Evolutionary conservation across 495 filamentous ascomycete species (phyloP).

Genomic region (Cercophora samala): DNA sequence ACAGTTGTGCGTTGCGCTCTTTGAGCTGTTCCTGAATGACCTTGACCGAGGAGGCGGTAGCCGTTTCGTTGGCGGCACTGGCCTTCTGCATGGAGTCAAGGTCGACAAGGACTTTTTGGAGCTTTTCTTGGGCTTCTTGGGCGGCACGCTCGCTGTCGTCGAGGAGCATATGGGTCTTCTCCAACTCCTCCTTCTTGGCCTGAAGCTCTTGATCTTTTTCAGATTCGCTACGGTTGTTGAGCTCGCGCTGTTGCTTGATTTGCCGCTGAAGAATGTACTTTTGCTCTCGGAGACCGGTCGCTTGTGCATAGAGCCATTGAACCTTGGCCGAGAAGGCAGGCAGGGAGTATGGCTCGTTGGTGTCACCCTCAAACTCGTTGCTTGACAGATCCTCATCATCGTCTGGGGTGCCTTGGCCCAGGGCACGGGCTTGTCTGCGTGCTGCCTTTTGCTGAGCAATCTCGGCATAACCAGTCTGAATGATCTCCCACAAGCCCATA

Average conservation of each 20-base stretch:
- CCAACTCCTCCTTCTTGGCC: conserved; percentile 51
- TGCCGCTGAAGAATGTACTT: conserved; percentile 80
- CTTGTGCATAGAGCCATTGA: conserved; percentile 65
- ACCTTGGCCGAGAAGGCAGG: conserved; percentile 70
- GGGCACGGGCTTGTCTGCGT: conserved; percentile 44
- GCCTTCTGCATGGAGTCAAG: conserved; percentile 45
- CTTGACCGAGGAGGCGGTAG: conserved; percentile 37
- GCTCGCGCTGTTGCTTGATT: conserved; percentile 86
- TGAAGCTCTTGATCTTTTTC: conserved; percentile 58
- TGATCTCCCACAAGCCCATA: conserved; percentile 68
- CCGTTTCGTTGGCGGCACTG: conserved; percentile 31
- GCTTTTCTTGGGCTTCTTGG: conserved; percentile 41
- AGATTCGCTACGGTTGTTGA: conserved; percentile 64
- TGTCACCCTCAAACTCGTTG: conserved; percentile 47
- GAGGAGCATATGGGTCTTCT: conserved; percentile 49
- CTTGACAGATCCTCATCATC: conserved; percentile 49
- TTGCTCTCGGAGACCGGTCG: conserved; percentile 70
- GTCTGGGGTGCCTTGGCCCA: conserved; percentile 39
- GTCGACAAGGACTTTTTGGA: conserved; percentile 52
- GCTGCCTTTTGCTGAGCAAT: conserved; percentile 51
- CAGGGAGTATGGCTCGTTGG: conserved; percentile 61
- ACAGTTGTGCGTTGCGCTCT: conserved; percentile 47
- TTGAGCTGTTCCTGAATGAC: conserved; percentile 48
- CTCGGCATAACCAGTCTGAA: conserved; percentile 61
- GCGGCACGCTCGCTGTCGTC: conserved; percentile 49